phyloP scores from a whole-genome alignment of 2,329 filamentous ascomycete genomes.

The Apiospora malaysiana region DNA sequence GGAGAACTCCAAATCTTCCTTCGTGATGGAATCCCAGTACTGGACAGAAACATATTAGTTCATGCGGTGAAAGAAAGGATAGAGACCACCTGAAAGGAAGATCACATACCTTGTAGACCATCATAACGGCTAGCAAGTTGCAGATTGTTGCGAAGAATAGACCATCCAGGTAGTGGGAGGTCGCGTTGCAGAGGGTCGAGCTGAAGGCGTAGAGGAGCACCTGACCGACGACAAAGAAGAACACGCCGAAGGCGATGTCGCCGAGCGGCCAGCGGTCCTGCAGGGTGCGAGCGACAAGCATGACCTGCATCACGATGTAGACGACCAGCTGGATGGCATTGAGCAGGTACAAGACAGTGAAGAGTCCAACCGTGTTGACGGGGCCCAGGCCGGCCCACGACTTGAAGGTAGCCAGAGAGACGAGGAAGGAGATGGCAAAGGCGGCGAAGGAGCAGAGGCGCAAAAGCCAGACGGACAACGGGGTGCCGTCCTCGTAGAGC shows the following conservation, averaged over 20 bases:
- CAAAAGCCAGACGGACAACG: slow-evolving; percentile 90
- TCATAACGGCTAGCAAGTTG: slow-evolving; percentile 96
- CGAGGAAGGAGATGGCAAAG: slow-evolving; percentile 85
- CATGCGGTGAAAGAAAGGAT: neutral
- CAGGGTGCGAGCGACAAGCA: slow-evolving; percentile 87
- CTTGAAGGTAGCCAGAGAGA: slow-evolving; percentile 92
- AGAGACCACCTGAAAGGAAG: neutral
- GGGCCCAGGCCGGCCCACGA: slow-evolving; percentile 85
- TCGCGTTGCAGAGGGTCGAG: slow-evolving; percentile 79
- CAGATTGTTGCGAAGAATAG: slow-evolving; percentile 93
- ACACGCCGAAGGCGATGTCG: slow-evolving; percentile 86
- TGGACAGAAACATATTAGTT: slow-evolving; percentile 43
- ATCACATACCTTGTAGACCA: slow-evolving; percentile 88
- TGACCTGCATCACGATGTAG: slow-evolving; percentile 85
- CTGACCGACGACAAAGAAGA: slow-evolving; percentile 92
- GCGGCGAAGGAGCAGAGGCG: slow-evolving; percentile 78
- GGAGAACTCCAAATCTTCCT: slow-evolving; percentile 97
- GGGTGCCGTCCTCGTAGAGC: slow-evolving; percentile 95
- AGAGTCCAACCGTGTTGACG: slow-evolving; percentile 85
- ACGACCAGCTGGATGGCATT: slow-evolving; percentile 86
- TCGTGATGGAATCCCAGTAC: slow-evolving; percentile 99
- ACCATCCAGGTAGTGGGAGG: slow-evolving; percentile 92
- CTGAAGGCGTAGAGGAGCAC: slow-evolving; percentile 92
- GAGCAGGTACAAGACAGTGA: slow-evolving; percentile 89
- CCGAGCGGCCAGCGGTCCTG: slow-evolving; percentile 96